A percentile compares a stretch with the other conserved stretches of the same genome.
Evolutionary conservation across 768 basidiomycete genomes (phyloP).

Genomic region (Tephrocybe sp.): DNA sequence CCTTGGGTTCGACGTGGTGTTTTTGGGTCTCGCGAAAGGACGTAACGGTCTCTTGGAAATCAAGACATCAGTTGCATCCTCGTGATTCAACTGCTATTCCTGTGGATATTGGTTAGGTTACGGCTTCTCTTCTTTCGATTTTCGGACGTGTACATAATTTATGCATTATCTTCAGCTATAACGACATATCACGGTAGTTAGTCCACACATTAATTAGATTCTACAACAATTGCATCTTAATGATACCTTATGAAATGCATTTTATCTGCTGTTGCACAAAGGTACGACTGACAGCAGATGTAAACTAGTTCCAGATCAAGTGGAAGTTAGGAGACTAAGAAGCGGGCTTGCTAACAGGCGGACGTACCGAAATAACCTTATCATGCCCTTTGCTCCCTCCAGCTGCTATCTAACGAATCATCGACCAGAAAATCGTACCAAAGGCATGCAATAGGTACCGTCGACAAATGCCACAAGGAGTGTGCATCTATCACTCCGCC

Average conservation of each 20-base stretch:
- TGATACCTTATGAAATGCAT: no score
- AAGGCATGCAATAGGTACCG: conserved; percentile 66
- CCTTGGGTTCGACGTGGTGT: conserved; percentile 39
- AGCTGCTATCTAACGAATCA: conserved; percentile 70
- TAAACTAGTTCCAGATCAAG: no score
- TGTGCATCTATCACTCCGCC: conserved; percentile 83
- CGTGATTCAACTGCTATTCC: not conserved
- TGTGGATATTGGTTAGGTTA: not conserved
- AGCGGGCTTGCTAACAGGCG: no score
- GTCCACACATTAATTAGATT: no score
- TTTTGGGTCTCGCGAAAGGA: conserved; percentile 29
- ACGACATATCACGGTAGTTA: no score
- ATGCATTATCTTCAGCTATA: no score
- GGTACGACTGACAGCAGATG: no score
- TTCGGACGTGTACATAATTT: no score
- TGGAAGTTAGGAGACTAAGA: no score
- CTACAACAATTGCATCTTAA: no score
- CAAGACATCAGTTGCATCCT: conserved; percentile 20
- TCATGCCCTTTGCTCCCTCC: conserved; percentile 45
- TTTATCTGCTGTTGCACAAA: no score
- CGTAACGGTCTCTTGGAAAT: conserved; percentile 30
- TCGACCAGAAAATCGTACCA: conserved; percentile 87
- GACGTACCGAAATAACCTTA: not conserved
- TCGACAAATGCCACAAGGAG: conserved; percentile 88
- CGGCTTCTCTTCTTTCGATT: no score